Percentiles rank a stretch among this genome's conserved stretches.
phyloP scores from a whole-genome alignment of 192 early-diverging fungal species.

The Phycomyces nitens region DNA sequence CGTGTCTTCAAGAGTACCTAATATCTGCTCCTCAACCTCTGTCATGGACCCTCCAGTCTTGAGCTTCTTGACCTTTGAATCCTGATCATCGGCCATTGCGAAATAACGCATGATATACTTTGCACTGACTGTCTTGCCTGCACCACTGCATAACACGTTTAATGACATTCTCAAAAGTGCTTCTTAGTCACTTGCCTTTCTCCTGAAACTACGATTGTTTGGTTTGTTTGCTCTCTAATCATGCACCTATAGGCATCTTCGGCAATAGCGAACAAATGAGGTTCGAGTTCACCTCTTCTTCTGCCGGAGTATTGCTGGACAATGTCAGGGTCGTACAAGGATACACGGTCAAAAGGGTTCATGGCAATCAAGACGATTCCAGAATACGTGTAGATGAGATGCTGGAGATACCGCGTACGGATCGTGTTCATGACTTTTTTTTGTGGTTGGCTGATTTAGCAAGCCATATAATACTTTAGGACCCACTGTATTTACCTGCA shows the following conservation, averaged over 20 bases:
- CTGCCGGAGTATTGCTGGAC: constrained; percentile 92
- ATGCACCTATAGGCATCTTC: constrained; percentile 97
- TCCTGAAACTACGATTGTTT: constrained; percentile 97
- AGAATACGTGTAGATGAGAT: constrained; percentile 98
- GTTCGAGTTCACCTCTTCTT: constrained; percentile 90
- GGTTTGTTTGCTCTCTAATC: constrained; percentile 88
- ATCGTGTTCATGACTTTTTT: constrained; percentile 84
- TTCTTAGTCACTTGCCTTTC: constrained; percentile 59
- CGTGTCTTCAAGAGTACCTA: too few species aligned
- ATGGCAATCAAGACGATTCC: constrained; percentile 97
- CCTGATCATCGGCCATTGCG: constrained; percentile 72
- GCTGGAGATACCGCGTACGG: constrained; percentile 83
- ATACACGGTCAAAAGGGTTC: constrained; percentile 88
- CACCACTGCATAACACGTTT: constrained; percentile 53
- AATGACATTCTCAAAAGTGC: background rate
- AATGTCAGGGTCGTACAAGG: constrained; percentile 86
- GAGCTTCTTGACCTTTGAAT: constrained; percentile 38
- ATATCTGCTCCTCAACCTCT: constrained; percentile 75
- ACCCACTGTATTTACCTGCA: constrained; percentile 47
- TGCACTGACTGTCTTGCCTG: constrained; percentile 95
- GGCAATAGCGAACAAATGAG: constrained; percentile 97
- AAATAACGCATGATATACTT: constrained; percentile 99
- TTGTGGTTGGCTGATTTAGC: too few species aligned
- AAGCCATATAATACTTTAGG: too few species aligned
- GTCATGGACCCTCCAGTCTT: constrained; percentile 54